These are phyloP conservation scores for Letharia lupina DNA, from an alignment of 495 filamentous ascomycete genomes.

Conservation along the genomic window DNA sequence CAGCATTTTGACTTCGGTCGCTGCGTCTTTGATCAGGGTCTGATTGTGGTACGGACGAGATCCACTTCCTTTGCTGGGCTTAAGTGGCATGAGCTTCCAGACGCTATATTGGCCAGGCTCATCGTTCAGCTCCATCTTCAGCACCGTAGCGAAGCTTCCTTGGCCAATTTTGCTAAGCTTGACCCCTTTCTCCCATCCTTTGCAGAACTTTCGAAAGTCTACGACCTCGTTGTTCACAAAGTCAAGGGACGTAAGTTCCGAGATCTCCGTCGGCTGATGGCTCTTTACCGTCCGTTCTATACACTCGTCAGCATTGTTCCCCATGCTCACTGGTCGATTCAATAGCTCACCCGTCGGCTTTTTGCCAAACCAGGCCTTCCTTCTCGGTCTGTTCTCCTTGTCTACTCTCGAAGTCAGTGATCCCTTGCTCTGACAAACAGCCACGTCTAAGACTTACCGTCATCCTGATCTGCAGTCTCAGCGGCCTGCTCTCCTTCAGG, in stretches of 20 bases:
- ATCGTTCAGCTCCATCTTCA: conserved; percentile 37
- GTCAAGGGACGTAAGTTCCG: conserved; percentile 6
- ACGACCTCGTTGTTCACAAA: conserved; percentile 5
- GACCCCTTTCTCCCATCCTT: conserved; percentile 22
- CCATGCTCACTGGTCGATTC: neutral
- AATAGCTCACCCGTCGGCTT: neutral
- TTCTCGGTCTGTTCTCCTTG: neutral
- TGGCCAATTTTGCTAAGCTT: conserved; percentile 43
- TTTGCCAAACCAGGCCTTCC: neutral
- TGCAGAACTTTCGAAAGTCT: conserved; percentile 11
- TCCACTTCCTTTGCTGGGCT: conserved; percentile 36
- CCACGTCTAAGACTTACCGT: neutral
- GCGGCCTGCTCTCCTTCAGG: neutral
- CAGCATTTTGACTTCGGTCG: conserved; percentile 63
- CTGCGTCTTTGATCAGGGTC: conserved; percentile 46
- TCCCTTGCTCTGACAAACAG: neutral
- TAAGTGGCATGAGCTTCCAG: conserved; percentile 45
- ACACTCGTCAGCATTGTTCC: neutral
- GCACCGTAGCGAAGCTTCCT: conserved; percentile 46
- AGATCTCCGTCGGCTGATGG: neutral
- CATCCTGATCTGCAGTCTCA: neutral
- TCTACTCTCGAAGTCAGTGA: neutral
- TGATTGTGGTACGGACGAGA: conserved; percentile 33
- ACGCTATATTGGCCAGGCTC: conserved; percentile 35
- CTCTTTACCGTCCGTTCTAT: neutral